phyloP scores from a whole-genome alignment of 2,329 filamentous ascomycete genomes.

The Dactylonectria estremocensis region DNA sequence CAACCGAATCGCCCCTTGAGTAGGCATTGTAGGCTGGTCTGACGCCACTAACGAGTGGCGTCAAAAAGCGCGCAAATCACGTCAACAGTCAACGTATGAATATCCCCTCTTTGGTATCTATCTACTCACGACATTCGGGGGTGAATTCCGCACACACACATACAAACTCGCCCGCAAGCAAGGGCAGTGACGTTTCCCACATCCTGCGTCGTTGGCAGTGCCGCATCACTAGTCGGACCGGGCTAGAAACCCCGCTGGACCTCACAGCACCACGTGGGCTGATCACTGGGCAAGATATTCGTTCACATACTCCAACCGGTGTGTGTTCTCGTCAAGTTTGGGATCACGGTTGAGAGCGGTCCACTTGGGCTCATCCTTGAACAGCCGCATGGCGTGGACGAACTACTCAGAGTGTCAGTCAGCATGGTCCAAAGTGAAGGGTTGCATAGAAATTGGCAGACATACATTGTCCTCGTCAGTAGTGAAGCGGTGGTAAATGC shows the following conservation, averaged over 20 bases:
- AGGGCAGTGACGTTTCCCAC: not conserved
- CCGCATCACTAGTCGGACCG: no score
- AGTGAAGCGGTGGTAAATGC: slow-evolving; percentile 98
- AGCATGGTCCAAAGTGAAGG: not conserved
- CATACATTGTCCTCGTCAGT: slow-evolving; percentile 92
- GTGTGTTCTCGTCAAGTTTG: slow-evolving; percentile 84
- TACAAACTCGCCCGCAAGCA: not conserved
- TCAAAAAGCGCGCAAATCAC: slow-evolving; percentile 18
- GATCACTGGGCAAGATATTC: slow-evolving; percentile 57
- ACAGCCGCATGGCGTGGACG: slow-evolving; percentile 94
- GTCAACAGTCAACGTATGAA: slow-evolving; percentile 10
- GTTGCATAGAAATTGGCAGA: not conserved
- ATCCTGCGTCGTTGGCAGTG: not conserved
- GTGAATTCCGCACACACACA: not conserved
- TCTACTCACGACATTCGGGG: not conserved
- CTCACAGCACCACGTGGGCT: slow-evolving; percentile 39
- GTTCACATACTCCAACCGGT: slow-evolving; percentile 82
- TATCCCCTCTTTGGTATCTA: slow-evolving; percentile 10
- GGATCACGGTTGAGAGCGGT: slow-evolving; percentile 87
- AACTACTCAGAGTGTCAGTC: slow-evolving; percentile 71
- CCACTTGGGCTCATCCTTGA: slow-evolving; percentile 99
- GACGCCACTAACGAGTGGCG: slow-evolving; percentile 8
- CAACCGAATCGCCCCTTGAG: not conserved
- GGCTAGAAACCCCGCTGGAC: not conserved
- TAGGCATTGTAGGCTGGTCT: not conserved